Evolutionary conservation across 192 early-diverging fungal genomes (phyloP).

Genomic region (Entophlyctis helioformis): DNA sequence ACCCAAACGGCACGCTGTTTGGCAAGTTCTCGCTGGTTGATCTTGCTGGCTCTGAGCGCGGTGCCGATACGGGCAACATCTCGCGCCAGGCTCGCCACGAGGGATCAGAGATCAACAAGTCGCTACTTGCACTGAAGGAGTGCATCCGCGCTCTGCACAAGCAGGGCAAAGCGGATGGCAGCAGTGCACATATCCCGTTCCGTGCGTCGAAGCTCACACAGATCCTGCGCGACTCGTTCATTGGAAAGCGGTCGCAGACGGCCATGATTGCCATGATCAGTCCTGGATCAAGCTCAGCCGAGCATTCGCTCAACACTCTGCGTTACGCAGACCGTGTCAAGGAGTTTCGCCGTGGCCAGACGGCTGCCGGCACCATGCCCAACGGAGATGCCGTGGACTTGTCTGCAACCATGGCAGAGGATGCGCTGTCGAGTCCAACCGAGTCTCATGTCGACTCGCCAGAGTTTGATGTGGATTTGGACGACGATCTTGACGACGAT

Average conservation of each 20-base stretch:
- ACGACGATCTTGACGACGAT: too few relatives aligned
- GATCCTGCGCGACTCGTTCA: conserved; percentile 27
- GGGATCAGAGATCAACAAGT: conserved; percentile 33
- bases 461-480: too few relatives aligned
- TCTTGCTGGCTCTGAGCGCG: conserved; percentile 32
- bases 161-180: background rate
- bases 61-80: conserved; percentile 6
- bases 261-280: conserved; percentile 29
- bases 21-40: conserved; percentile 23
- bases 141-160: conserved; percentile 27
- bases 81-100: conserved; percentile 11
- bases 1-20: background rate
- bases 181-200: conserved; percentile 24
- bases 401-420: background rate
- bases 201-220: conserved; percentile 29
- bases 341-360: conserved; percentile 2
- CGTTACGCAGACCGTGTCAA: conserved; percentile 31
- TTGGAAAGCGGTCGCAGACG: conserved; percentile 11
- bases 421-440: background rate
- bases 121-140: conserved; percentile 27
- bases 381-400: background rate
- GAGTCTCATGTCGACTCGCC: background rate
- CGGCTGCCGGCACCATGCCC: background rate
- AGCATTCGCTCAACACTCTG: conserved; percentile 31
- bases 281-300: conserved; percentile 19